These are phyloP conservation scores for Croton laevigatus DNA, from an alignment of 441 rosid species.

Conservation along the genomic window DNA sequence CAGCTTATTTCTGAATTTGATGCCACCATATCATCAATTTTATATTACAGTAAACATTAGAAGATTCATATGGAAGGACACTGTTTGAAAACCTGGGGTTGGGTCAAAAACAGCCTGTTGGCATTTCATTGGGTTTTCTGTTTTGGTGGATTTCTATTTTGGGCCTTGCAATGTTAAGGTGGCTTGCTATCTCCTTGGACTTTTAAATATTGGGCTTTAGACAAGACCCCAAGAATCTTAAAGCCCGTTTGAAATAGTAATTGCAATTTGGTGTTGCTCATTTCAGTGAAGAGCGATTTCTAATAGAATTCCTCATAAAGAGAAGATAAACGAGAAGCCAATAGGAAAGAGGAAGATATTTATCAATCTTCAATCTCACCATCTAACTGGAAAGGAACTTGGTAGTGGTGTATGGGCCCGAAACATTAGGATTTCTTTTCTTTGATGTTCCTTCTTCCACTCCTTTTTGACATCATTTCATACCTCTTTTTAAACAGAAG, in stretches of 20 bases:
- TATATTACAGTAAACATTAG: background rate
- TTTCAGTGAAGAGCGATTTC: too few relatives aligned
- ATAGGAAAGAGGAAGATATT: background rate
- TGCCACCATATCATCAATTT: background rate
- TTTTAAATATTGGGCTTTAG: background rate
- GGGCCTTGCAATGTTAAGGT: background rate
- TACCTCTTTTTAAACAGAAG: background rate
- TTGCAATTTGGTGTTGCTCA: too few relatives aligned
- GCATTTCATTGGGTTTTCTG: background rate
- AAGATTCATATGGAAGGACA: background rate
- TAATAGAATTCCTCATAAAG: too few relatives aligned
- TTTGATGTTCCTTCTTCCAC: background rate
- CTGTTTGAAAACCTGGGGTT: background rate
- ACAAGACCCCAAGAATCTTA: too few relatives aligned
- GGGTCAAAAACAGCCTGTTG: background rate
- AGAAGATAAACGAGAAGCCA: too few relatives aligned
- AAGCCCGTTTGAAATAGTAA: too few relatives aligned
- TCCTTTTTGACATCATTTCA: background rate
- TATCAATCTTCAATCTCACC: background rate
- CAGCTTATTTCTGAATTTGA: background rate
- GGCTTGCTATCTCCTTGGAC: background rate
- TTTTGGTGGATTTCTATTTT: background rate
- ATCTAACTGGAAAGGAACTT: background rate
- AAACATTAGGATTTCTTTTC: background rate
- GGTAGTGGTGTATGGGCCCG: constrained; percentile 11